These are phyloP conservation scores for Gossypium laxum DNA, from an alignment of 441 rosid species.

Conservation along the genomic window DNA sequence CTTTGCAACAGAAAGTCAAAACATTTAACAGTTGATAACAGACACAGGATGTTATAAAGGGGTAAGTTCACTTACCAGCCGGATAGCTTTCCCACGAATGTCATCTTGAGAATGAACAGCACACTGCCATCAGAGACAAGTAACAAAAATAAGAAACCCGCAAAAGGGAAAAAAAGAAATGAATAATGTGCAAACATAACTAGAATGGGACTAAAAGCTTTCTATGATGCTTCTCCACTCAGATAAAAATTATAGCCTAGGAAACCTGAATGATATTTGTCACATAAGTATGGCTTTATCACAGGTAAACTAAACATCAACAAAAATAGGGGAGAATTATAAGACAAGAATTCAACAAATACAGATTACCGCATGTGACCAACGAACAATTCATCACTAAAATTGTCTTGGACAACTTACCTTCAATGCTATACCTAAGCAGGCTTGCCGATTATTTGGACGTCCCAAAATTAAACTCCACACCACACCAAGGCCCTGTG, in stretches of 20 bases:
- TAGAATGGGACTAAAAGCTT: not conserved
- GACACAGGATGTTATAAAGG: slow-evolving; percentile 11
- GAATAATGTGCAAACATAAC: not conserved
- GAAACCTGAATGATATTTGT: not conserved
- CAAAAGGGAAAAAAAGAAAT: not conserved
- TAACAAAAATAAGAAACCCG: slow-evolving; percentile 14
- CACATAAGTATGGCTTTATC: not conserved
- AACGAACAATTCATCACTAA: not conserved
- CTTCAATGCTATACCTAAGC: slow-evolving; percentile 85
- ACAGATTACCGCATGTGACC: slow-evolving; percentile 13
- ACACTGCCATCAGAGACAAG: slow-evolving; percentile 56
- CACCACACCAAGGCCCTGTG: slow-evolving; percentile 97
- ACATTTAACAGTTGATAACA: slow-evolving; percentile 3
- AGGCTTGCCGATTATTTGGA: slow-evolving; percentile 74
- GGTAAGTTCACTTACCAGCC: slow-evolving; percentile 57
- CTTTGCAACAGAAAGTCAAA: not conserved
- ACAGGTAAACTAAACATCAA: not conserved
- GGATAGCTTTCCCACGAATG: slow-evolving; percentile 86
- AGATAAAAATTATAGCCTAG: not conserved
- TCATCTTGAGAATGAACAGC: slow-evolving; percentile 94
- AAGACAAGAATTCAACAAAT: slow-evolving; percentile 5
- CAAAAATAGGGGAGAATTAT: not conserved
- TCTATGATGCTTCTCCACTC: not conserved
- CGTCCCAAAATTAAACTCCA: slow-evolving; percentile 98
- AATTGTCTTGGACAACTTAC: slow-evolving; percentile 30